Conservation (phyloP, 2,329 filamentous ascomycete genomes). For the Colletotrichum sp. region DNA sequence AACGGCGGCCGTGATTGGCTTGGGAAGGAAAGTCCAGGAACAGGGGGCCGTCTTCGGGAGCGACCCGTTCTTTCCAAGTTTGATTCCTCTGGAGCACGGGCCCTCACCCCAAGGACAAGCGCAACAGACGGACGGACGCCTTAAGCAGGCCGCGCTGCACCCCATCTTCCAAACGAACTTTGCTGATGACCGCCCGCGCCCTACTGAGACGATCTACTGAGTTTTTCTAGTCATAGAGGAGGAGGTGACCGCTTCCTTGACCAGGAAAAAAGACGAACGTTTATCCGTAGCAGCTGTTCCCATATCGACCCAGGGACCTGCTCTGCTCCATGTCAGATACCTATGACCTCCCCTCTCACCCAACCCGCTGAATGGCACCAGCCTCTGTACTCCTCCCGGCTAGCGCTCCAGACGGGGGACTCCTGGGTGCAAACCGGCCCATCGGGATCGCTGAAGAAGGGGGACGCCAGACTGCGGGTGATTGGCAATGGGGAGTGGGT, state of each 20-base stretch:
- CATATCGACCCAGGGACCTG: neutral
- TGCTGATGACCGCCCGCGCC: neutral
- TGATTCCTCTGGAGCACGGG: neutral
- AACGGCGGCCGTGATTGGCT: conserved; percentile 9
- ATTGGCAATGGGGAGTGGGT: conserved; percentile 1
- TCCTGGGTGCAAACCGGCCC: neutral
- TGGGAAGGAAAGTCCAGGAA: neutral
- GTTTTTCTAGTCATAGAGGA: neutral
- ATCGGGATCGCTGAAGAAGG: conserved; percentile 16
- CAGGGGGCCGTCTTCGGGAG: conserved; percentile 8
- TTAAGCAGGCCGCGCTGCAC: neutral
- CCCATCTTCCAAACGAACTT: neutral
- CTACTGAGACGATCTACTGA: neutral
- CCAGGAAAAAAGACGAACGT: neutral
- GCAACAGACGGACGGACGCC: neutral
- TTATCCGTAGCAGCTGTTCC: neutral
- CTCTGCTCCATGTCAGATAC: neutral
- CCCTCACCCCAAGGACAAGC: neutral
- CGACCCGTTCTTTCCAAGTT: conserved; percentile 19
- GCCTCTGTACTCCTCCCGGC: neutral
- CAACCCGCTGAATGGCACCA: neutral
- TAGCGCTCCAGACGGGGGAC: neutral
- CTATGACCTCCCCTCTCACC: neutral
- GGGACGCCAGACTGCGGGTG: neutral
- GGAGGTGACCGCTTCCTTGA: neutral